Conservation (phyloP, 2,329 filamentous ascomycete species). For the Thelonectria olida region DNA sequence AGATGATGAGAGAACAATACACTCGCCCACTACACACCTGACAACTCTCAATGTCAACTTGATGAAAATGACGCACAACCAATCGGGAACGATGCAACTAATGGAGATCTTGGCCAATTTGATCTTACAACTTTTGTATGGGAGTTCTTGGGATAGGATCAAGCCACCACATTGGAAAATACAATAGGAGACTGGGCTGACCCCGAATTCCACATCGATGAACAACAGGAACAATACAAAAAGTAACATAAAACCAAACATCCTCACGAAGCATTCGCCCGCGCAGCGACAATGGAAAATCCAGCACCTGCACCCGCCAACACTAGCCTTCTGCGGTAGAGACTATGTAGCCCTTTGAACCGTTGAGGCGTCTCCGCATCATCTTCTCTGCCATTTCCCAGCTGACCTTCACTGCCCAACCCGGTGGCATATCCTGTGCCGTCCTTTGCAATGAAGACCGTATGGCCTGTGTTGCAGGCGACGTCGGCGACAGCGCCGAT, state of each 20-base stretch:
- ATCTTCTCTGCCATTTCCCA: slow-evolving; percentile 74
- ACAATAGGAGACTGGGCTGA: too few species aligned
- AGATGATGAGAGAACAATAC: too few species aligned
- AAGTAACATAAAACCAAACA: neutral
- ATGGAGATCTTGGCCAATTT: too few species aligned
- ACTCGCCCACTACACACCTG: too few species aligned
- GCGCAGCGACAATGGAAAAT: slow-evolving; percentile 11
- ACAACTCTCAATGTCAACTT: too few species aligned
- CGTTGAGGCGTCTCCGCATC: slow-evolving; percentile 52
- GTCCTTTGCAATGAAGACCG: slow-evolving; percentile 69
- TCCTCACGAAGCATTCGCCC: neutral
- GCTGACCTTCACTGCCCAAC: slow-evolving; percentile 76
- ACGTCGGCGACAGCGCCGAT: slow-evolving; percentile 59
- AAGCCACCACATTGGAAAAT: too few species aligned
- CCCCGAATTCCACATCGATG: too few species aligned
- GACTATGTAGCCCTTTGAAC: neutral
- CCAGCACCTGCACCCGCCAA: slow-evolving; percentile 14
- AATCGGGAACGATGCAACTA: too few species aligned
- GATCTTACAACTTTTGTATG: too few species aligned
- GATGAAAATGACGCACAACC: too few species aligned
- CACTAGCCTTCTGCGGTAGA: neutral
- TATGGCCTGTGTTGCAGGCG: slow-evolving; percentile 72
- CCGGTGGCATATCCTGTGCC: slow-evolving; percentile 68
- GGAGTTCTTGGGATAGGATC: too few species aligned
- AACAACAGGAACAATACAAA: too few species aligned